A percentile compares a stretch with the other conserved stretches of the same genome.
phyloP scores from a whole-genome alignment of 352 stramenopile genomes.

The Phytophthora tentaculata region DNA sequence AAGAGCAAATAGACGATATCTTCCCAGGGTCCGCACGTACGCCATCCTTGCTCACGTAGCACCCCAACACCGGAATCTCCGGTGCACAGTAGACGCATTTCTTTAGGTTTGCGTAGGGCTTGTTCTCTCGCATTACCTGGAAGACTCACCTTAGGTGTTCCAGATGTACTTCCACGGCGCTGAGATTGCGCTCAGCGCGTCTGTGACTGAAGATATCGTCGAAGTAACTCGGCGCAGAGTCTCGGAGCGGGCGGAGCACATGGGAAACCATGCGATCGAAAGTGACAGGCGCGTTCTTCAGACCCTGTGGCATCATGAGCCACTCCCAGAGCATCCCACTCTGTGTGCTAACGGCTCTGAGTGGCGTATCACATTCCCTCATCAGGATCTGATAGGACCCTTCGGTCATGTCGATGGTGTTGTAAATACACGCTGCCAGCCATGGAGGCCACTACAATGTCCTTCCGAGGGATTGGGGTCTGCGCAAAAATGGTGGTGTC shows the following conservation, averaged over 20 bases:
- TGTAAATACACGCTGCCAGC: no score
- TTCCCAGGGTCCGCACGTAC: not conserved
- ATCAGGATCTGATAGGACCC: no score
- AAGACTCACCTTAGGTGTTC: slow-evolving; percentile 22
- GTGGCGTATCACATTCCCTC: not conserved
- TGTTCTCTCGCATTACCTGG: slow-evolving; percentile 21
- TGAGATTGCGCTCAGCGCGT: not conserved
- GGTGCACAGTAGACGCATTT: slow-evolving; percentile 13
- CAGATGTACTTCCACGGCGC: slow-evolving; percentile 19
- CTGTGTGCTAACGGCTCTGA: not conserved
- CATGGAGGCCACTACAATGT: no score
- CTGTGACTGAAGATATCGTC: slow-evolving; percentile 43
- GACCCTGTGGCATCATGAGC: not conserved
- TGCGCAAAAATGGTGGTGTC: slow-evolving; percentile 2
- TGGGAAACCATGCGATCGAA: slow-evolving; percentile 18
- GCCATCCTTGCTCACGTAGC: not conserved
- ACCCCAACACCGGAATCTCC: not conserved
- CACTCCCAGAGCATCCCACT: not conserved
- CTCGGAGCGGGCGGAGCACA: slow-evolving; percentile 8
- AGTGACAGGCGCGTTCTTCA: not conserved
- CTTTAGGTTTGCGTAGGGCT: slow-evolving; percentile 18
- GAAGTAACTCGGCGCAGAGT: slow-evolving; percentile 33
- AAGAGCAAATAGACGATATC: not conserved
- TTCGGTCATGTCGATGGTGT: no score
- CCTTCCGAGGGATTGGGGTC: slow-evolving; percentile 13